phyloP scores from a whole-genome alignment of 768 basidiomycete species.

The Cubamyces lactineus region DNA sequence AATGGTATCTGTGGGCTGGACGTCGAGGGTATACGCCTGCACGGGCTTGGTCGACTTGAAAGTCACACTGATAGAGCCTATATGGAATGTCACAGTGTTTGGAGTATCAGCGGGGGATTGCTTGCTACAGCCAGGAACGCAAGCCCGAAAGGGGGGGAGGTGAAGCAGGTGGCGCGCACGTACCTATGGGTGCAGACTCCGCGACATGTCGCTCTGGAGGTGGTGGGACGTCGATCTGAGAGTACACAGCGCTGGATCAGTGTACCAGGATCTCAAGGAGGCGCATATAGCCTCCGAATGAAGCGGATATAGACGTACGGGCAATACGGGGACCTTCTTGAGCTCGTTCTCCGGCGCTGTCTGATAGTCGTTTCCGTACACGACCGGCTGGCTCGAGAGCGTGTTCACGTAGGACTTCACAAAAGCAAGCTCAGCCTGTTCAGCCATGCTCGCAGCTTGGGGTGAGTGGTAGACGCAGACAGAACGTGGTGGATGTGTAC shows the following conservation, averaged over 20 bases:
- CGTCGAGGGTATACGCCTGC: conserved; percentile 68
- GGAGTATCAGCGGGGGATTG: no score
- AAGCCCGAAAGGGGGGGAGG: not conserved
- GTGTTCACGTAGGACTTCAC: conserved; percentile 67
- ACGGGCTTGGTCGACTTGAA: conserved; percentile 94
- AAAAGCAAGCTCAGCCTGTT: conserved; percentile 62
- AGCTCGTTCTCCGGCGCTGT: conserved; percentile 67
- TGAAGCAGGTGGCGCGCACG: conserved; percentile 7
- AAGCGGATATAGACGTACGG: conserved; percentile 45
- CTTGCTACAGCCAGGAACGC: not conserved
- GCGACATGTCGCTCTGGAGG: conserved; percentile 56
- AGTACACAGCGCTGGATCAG: not conserved
- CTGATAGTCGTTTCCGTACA: conserved; percentile 76
- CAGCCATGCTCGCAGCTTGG: conserved; percentile 46
- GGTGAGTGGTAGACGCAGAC: not conserved
- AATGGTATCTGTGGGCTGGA: conserved; percentile 84
- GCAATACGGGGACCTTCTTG: conserved; percentile 70
- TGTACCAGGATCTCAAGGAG: not conserved
- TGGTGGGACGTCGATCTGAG: conserved; percentile 60
- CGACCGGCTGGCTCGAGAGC: conserved; percentile 66
- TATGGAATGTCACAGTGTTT: not conserved
- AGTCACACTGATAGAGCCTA: conserved; percentile 62
- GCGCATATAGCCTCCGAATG: conserved; percentile 11
- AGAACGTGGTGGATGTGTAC: not conserved
- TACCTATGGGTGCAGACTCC: conserved; percentile 38